A percentile compares a stretch with the other conserved stretches of the same genome.
Conservation (phyloP, 352 stramenopile species). For the Pythium myriotylum region DNA sequence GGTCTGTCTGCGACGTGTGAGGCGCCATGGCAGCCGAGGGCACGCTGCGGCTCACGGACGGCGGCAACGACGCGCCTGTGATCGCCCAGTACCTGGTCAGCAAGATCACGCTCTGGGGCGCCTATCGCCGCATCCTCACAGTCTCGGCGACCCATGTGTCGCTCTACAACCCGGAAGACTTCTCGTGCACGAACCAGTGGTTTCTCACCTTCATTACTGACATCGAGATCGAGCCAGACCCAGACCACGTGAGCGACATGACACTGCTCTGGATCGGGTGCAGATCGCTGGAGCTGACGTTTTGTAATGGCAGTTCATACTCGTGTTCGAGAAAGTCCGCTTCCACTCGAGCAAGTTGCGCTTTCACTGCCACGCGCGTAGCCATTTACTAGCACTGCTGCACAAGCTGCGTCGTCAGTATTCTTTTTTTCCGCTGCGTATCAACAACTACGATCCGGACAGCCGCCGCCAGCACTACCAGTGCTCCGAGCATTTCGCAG, state of each 20-base stretch:
- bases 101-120: constrained; percentile 69
- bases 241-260: constrained; percentile 40
- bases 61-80: constrained; percentile 27
- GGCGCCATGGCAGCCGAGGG: not conserved
- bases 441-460: constrained; percentile 24
- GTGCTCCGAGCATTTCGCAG: constrained; percentile 71
- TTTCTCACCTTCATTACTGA: constrained; percentile 61
- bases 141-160: constrained; percentile 52
- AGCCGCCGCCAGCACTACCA: constrained; percentile 41
- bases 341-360: constrained; percentile 59
- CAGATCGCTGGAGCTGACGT: not conserved
- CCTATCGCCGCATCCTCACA: constrained; percentile 60
- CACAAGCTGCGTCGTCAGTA: constrained; percentile 48
- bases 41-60: constrained; percentile 14
- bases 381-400: constrained; percentile 60
- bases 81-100: constrained; percentile 73
- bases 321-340: constrained; percentile 64
- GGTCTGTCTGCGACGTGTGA: constrained; percentile 18
- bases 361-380: constrained; percentile 55
- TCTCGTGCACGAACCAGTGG: constrained; percentile 73
- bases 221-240: constrained; percentile 41
- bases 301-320: constrained; percentile 41
- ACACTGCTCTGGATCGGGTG: not conserved
- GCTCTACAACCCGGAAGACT: constrained; percentile 72
- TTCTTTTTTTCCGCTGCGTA: constrained; percentile 39